Evolutionary conservation across 345 rosid species (phyloP), one percentile per base, ranked within the genome.

Genomic region (Litchi chinensis): DNA sequence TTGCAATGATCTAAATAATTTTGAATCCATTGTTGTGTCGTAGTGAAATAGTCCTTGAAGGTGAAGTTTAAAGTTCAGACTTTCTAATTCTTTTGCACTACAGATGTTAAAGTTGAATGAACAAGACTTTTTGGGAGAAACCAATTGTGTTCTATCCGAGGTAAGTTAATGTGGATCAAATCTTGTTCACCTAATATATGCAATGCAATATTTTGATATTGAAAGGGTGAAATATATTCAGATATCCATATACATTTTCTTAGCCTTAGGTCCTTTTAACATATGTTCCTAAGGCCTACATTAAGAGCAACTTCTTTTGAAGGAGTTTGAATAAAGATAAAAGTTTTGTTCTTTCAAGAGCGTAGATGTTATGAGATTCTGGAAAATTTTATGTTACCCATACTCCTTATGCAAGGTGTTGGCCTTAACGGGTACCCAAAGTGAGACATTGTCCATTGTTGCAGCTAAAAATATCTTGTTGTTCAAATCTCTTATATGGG

Each of bases 71-170:
- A 63, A n/a, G 72, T 76, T 75, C 21, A 57, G 77, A 8, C 65
- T 70, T 60, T 32, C 54, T 26, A 50, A 13, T 37, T 66, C 5
- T 71, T 15, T 77, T 76, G 66, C 80, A 74, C 66, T 82, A 65
- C 86, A 92, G 97, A 76, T 83, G 5, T 76, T 92, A 65, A 85
- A 87, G 85, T 84, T 92, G 64, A 74, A 88, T 78, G 93, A 89
- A 60, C 97, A 92, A 24, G 87, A 94, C n/a, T 94, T 86, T 81
- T 80, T 94, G 79, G 98, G 95, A 85, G 94, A 94, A 86, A 90
- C 93, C 69, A 85, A 74, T 0, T 92, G 97, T 86, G 86, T 85
- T 76, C 85, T 93, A 5, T 92, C 94, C 0, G 91, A 92, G 89
- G 94, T 83, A 67, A 74, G 74, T 78, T 73, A 21, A 39, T 11